Evolutionary conservation across 805 yeast species (phyloP).

Genomic region (Kluyveromyces dobzhanskii): DNA sequence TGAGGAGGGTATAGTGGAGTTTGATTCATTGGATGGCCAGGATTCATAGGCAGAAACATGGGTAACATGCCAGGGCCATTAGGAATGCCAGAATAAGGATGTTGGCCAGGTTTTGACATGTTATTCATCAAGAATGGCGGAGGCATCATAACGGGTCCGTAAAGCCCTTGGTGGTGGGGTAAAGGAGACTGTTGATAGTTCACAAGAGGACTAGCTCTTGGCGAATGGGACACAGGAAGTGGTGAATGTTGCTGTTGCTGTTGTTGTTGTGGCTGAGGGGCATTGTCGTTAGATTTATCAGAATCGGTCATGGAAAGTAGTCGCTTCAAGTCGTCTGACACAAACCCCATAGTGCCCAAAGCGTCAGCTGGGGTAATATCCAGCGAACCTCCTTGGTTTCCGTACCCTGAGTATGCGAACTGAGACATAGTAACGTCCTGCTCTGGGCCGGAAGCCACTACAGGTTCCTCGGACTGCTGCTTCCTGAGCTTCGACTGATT

Average conservation of each 20-base stretch:
- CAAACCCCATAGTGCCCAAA: conserved; percentile 1
- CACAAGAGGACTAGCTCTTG: neutral
- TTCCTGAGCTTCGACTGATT: conserved; percentile 1
- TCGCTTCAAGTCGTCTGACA: conserved; percentile 4
- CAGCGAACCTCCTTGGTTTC: neutral
- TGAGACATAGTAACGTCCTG: neutral
- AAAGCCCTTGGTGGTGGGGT: conserved; percentile 8
- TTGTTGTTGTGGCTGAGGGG: conserved; percentile 12
- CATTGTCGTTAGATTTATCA: neutral
- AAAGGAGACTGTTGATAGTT: conserved; percentile 5
- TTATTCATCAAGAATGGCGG: conserved; percentile 1
- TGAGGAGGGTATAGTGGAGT: neutral
- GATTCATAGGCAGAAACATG: conserved; percentile 6
- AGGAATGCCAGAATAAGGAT: neutral
- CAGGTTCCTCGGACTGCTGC: conserved; percentile 3
- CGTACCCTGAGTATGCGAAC: conserved; percentile 3
- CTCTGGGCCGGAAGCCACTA: neutral
- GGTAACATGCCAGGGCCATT: conserved; percentile 6
- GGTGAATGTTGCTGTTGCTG: conserved; percentile 1
- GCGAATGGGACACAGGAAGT: neutral
- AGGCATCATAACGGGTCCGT: conserved; percentile 4
- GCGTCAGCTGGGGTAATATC: neutral
- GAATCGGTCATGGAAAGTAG: conserved; percentile 1
- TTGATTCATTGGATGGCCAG: neutral
- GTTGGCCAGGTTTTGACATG: conserved; percentile 2